Evolutionary conservation across 768 basidiomycete genomes (phyloP), one percentile per base, ranked within the genome.

Genomic region (Mycena kentingensis): DNA sequence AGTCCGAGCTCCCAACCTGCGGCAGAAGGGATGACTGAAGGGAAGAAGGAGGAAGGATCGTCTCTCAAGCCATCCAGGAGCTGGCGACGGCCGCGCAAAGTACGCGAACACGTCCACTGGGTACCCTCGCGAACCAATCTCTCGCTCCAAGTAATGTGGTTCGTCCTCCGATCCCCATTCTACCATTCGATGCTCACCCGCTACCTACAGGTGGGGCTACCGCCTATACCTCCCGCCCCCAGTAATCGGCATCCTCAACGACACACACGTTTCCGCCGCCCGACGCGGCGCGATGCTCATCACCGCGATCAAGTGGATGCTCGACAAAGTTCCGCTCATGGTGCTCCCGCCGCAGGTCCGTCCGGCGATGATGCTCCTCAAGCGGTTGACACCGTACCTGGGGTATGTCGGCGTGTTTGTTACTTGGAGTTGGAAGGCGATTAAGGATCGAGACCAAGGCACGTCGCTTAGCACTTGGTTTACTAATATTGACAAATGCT

Each of bases 201-300:
- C 34, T 27, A 35, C 34, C 44, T 29, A 16, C 24, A 57, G 57
- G 57, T 65, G 83, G 84, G 84, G 82, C 10, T 84, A 79, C 56
- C 70, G 82, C 36, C 71, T 86, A 72, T 90, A 77, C 64, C 78
- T 93, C 25, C 90, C 90, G 0, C 88, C 88, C 26, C 85, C 88
- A 0, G 81, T 91, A 5, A 78, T 93, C 65, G 75, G 75, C 3
- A 67, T 80, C 29, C 77, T 93, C 25, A 77, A 84, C 61, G 79
- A 82, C 61, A 79, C 73, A 27, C 80, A 83, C 41, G 66, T 90
- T 18, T 83, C 84, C 51, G 83, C 87, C 4, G 84, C 83, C 16
- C 85, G 89, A 58, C 83, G 87, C 25, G 87, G 85, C 7, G 85
- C 87, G 4, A 77, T 92, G 71, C 71, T 92, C 44, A 87, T 88